A percentile compares a stretch with the other conserved stretches of the same genome.
Evolutionary conservation across 1,139 yeast genomes (phyloP).

Genomic region (Debaryomycetaceae sp.): DNA sequence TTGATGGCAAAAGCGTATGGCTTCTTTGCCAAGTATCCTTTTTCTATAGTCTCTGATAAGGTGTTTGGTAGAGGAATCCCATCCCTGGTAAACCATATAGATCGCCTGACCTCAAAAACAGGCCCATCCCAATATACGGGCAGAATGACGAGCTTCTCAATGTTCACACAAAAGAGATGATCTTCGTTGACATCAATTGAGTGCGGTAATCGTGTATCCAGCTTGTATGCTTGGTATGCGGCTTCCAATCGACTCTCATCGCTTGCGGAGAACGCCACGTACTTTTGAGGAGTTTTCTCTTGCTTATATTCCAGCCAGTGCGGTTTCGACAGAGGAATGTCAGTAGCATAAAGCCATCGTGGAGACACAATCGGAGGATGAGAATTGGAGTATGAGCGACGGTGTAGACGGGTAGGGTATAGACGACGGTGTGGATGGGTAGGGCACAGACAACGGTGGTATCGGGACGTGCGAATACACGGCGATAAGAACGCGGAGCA

Average conservation of each 20-base stretch:
- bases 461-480: too few species aligned
- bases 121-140: slow-evolving; percentile 94
- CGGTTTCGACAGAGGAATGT: slow-evolving; percentile 63
- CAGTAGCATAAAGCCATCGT: slow-evolving; percentile 79
- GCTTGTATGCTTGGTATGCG: slow-evolving; percentile 19
- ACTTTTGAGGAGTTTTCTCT: slow-evolving; percentile 43
- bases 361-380: too few species aligned
- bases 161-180: slow-evolving; percentile 60
- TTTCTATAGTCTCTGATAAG: slow-evolving; percentile 51
- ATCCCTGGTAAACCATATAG: slow-evolving; percentile 66
- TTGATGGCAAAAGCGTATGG: slow-evolving; percentile 16
- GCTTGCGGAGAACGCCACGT: slow-evolving; percentile 52
- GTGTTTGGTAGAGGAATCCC: slow-evolving; percentile 48
- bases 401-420: too few species aligned
- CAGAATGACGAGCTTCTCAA: slow-evolving; percentile 38
- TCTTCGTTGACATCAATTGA: slow-evolving; percentile 62
- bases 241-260: slow-evolving; percentile 58
- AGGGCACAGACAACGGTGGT: too few species aligned
- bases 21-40: slow-evolving; percentile 29
- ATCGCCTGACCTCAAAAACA: slow-evolving; percentile 69
- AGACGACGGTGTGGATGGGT: too few species aligned
- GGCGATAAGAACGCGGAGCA: too few species aligned
- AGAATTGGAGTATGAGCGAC: too few species aligned
- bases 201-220: not conserved
- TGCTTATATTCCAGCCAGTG: slow-evolving; percentile 40